Conservation (phyloP, 495 filamentous ascomycete species). For the Lentithecium fluviatile region DNA sequence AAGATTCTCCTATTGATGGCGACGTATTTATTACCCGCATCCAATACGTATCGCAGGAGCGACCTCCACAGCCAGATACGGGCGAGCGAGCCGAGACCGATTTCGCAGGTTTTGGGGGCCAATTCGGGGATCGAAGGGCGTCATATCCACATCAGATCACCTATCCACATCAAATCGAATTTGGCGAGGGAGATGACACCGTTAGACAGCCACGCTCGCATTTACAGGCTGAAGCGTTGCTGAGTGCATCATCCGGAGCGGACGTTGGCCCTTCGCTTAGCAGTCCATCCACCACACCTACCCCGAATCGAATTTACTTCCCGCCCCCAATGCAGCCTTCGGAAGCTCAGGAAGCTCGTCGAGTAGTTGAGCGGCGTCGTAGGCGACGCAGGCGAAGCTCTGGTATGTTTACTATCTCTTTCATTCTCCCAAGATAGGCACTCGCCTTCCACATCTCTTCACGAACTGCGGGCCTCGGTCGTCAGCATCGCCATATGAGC, state of each 20-base stretch:
- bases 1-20: too few relatives aligned
- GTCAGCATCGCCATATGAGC: too few relatives aligned
- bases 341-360: not conserved
- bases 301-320: not conserved
- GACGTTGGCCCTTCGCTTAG: not conserved
- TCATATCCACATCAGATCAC: too few relatives aligned
- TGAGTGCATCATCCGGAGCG: too few relatives aligned
- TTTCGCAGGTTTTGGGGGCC: not conserved
- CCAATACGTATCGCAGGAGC: too few relatives aligned
- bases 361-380: not conserved
- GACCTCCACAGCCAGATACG: too few relatives aligned
- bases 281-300: not conserved
- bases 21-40: too few relatives aligned
- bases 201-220: not conserved
- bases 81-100: not conserved
- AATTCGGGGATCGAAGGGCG: not conserved
- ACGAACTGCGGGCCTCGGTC: too few relatives aligned
- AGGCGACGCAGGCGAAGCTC: not conserved
- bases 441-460: not conserved
- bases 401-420: constrained; percentile 1
- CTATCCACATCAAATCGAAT: not conserved
- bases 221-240: not conserved
- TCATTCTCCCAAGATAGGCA: too few relatives aligned
- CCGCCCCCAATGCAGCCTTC: not conserved
- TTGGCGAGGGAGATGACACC: constrained; percentile 5